phyloP scores from a whole-genome alignment of 2,329 filamentous ascomycete species.

The Pleochaeta shiraiana region DNA sequence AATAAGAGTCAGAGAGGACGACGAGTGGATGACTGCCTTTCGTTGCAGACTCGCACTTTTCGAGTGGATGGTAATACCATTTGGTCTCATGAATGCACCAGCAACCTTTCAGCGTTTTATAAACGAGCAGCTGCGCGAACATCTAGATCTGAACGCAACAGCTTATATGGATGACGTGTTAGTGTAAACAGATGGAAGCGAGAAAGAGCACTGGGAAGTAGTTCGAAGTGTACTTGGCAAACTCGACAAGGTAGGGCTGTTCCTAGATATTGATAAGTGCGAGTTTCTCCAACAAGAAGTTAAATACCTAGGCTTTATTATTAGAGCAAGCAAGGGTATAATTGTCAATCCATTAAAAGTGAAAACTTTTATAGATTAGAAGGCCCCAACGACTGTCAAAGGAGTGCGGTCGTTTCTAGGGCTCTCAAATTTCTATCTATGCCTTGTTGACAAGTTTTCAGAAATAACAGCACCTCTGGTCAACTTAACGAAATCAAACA shows the following conservation, averaged over 20 bases:
- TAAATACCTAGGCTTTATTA: too few species aligned
- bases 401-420: not conserved
- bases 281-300: too few species aligned
- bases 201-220: not conserved
- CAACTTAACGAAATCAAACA: not conserved
- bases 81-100: too few species aligned
- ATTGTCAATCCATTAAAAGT: not conserved
- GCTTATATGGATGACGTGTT: too few species aligned
- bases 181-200: too few species aligned
- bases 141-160: not conserved
- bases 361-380: not conserved
- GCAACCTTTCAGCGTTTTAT: not conserved
- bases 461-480: not conserved
- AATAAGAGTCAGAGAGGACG: not conserved
- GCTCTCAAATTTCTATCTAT: not conserved
- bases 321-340: not conserved
- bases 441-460: not conserved
- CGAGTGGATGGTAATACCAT: slow-evolving; percentile 1
- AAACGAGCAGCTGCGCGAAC: not conserved
- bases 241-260: not conserved
- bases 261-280: too few species aligned
- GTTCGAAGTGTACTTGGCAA: not conserved
- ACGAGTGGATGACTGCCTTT: not conserved
- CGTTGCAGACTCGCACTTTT: not conserved
- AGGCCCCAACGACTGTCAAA: not conserved